Conservation (phyloP, 2,329 filamentous ascomycete species). For the Arthrobotrys entomopaga region DNA sequence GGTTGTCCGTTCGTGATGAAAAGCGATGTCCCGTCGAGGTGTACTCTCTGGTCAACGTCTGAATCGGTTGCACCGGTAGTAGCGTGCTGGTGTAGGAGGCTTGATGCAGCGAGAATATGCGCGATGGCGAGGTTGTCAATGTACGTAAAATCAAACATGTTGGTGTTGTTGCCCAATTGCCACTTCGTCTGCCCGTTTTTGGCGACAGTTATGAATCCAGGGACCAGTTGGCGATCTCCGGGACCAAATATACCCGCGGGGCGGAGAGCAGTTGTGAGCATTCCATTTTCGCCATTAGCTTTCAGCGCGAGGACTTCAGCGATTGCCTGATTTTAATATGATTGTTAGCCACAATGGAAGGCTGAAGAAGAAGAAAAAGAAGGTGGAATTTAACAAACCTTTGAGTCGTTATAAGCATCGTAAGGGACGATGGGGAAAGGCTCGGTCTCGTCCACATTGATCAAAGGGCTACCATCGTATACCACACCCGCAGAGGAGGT, state of each 20-base stretch:
- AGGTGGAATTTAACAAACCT: constrained; percentile 67
- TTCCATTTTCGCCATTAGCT: constrained; percentile 72
- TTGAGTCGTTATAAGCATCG: constrained; percentile 91
- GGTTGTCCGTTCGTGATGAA: constrained; percentile 90
- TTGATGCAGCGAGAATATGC: constrained; percentile 81
- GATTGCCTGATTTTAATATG: constrained; percentile 67
- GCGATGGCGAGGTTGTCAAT: constrained; percentile 77
- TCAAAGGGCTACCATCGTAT: constrained; percentile 83
- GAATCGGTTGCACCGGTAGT: constrained; percentile 59
- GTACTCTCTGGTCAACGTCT: constrained; percentile 74
- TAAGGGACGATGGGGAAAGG: constrained; percentile 78
- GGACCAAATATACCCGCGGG: constrained; percentile 86
- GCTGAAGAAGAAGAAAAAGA: not conserved
- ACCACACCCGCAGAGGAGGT: constrained; percentile 90
- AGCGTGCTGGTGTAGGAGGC: constrained; percentile 73
- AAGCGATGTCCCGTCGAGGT: constrained; percentile 85
- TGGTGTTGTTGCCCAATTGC: constrained; percentile 80
- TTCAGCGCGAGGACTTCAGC: constrained; percentile 83
- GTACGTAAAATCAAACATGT: constrained; percentile 77
- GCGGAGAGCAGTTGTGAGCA: constrained; percentile 83
- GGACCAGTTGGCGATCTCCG: constrained; percentile 78
- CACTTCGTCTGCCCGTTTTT: constrained; percentile 75
- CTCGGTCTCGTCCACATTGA: constrained; percentile 85
- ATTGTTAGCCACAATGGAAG: constrained; percentile 53
- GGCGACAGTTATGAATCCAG: constrained; percentile 78